phyloP scores from a whole-genome alignment of 129 eudicot genomes.

The Saussurea involucrata region DNA sequence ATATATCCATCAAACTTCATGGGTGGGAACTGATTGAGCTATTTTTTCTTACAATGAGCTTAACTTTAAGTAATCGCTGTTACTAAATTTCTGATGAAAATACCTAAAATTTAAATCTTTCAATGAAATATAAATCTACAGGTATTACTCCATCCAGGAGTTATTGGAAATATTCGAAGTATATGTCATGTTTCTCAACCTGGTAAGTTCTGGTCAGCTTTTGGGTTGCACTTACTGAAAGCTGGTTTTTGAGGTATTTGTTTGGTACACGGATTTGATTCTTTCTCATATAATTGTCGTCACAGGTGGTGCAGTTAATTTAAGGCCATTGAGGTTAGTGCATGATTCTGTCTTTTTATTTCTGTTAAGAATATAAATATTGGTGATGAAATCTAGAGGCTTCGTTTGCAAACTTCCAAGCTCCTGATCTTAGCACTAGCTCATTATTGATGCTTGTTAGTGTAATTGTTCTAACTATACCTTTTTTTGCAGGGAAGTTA shows the following conservation, averaged over 20 bases:
- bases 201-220: constrained; percentile 32
- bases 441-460: not conserved
- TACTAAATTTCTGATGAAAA: not conserved
- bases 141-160: constrained; percentile 29
- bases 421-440: not conserved
- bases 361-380: not conserved
- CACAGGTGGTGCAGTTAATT: constrained; percentile 40
- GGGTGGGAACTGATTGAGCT: not conserved
- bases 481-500: constrained; percentile 47
- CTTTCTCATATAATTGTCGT: not conserved
- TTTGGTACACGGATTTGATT: not conserved
- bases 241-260: not conserved
- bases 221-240: not conserved
- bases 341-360: not conserved
- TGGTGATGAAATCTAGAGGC: not conserved
- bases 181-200: constrained; percentile 34
- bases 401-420: constrained; percentile 3
- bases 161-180: constrained; percentile 28
- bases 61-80: not conserved
- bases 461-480: constrained; percentile 1
- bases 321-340: constrained; percentile 58
- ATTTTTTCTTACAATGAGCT: not conserved
- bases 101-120: not conserved
- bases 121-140: constrained; percentile 7
- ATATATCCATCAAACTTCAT: not conserved